A percentile compares a stretch with the other conserved stretches of the same genome.
Evolutionary conservation across 257 asterid genomes (phyloP).

Genomic region (Rauvolfia tetraphylla): DNA sequence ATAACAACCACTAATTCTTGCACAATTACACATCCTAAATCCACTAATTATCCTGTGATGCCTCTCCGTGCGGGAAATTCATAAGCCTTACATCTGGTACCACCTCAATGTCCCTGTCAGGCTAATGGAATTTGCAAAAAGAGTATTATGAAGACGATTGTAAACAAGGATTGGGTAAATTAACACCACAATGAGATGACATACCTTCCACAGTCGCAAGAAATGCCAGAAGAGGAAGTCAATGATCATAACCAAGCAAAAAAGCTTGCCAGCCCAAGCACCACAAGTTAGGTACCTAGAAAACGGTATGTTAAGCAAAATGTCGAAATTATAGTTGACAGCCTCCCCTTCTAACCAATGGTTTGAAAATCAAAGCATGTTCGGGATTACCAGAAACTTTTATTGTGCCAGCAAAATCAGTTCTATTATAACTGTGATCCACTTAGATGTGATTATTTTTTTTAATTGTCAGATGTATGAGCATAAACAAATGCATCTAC

Average conservation of each 20-base stretch:
- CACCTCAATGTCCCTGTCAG: conserved; percentile 71
- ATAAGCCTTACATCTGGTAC: conserved; percentile 56
- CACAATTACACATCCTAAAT: background rate
- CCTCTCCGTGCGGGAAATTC: conserved; percentile 29
- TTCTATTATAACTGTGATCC: background rate
- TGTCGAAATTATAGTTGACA: background rate
- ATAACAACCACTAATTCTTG: too few relatives aligned
- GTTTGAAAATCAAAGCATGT: background rate
- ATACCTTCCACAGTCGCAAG: conserved; percentile 77
- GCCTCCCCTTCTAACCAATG: background rate
- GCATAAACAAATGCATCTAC: background rate
- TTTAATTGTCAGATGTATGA: background rate
- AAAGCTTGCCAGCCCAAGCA: conserved; percentile 96
- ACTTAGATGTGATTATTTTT: background rate
- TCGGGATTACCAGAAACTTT: background rate
- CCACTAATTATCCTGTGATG: conserved; percentile 20
- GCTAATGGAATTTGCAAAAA: conserved; percentile 37
- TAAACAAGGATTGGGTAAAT: background rate
- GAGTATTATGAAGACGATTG: background rate
- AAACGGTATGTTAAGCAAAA: conserved; percentile 2
- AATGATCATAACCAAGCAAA: conserved; percentile 80
- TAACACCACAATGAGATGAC: background rate
- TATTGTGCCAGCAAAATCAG: background rate
- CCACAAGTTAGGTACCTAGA: conserved; percentile 85
- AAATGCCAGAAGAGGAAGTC: conserved; percentile 70